These are phyloP conservation scores for Phytophthora colocasiae DNA, from an alignment of 352 stramenopile species.

Conservation along the genomic window DNA sequence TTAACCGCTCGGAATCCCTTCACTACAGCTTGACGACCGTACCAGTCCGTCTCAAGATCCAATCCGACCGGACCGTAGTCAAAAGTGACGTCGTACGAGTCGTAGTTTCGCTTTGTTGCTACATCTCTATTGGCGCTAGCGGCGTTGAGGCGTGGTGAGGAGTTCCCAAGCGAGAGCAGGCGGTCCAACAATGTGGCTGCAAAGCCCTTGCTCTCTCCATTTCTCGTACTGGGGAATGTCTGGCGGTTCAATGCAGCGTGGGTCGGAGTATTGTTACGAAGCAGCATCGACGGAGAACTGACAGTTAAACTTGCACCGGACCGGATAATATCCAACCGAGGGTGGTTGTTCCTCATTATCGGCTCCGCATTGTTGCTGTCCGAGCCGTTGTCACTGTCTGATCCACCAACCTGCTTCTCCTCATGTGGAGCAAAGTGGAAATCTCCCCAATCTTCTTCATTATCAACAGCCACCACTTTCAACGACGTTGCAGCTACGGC, in stretches of 20 bases:
- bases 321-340: slow-evolving; percentile 16
- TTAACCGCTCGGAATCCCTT: slow-evolving; percentile 70
- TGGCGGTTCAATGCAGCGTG: slow-evolving; percentile 26
- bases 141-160: slow-evolving; percentile 16
- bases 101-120: slow-evolving; percentile 49
- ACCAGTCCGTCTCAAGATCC: slow-evolving; percentile 80
- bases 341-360: slow-evolving; percentile 14
- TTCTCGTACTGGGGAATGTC: slow-evolving; percentile 10
- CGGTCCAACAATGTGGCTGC: slow-evolving; percentile 17
- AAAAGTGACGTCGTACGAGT: slow-evolving; percentile 78
- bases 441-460: slow-evolving; percentile 67
- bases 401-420: slow-evolving; percentile 6
- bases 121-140: not conserved
- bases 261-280: slow-evolving; percentile 35
- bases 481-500: slow-evolving; percentile 32
- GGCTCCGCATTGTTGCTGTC: slow-evolving; percentile 15
- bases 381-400: slow-evolving; percentile 16
- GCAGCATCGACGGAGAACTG: slow-evolving; percentile 13
- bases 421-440: slow-evolving; percentile 47
- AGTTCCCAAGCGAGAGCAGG: slow-evolving; percentile 18
- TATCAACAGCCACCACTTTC: slow-evolving; percentile 50
- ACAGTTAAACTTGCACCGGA: slow-evolving; percentile 7
- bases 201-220: slow-evolving; percentile 27
- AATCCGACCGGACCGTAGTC: slow-evolving; percentile 67
- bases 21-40: slow-evolving; percentile 72